Evolutionary conservation across 2,329 filamentous ascomycete genomes (phyloP), one percentile per base, ranked within the genome.

Genomic region (Sclerotinia borealis): DNA sequence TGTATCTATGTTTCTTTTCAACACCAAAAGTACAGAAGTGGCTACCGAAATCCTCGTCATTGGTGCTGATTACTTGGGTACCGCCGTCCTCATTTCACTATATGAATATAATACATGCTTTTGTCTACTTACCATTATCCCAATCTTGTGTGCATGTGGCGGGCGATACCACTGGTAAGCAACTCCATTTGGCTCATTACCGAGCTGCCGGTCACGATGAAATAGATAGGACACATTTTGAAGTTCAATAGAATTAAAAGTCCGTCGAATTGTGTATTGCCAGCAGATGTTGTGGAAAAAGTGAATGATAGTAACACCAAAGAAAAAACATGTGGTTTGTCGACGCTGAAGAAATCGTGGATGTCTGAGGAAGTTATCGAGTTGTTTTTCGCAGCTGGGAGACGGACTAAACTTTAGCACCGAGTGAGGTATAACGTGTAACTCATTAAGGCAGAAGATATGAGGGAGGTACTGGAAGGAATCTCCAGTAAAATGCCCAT

Each of bases 1-100:
- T 25, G 11, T 25, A 8, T 25, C n/a, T 13, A 11, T 22, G 6
- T 25, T 45, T 45, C 19, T 10, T 5, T 43, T 39, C 37, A 17
- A 17, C 13, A 2, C 13, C 15, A 39, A 39, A 2, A 43, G 10
- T 43, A 43, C 17, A 43, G 36, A 36, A 22, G 22, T 51, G 49
- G 36, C 29, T 7, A 51, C 66, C 19, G 58, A 60, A n/a, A 66
- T 88, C 63, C 83, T 89, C 56, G 77, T 90, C 58, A 76, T 90
- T 64, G 86, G 87, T 59, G 83, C 84, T n/a, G 87, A 86, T 64
- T 86, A 90, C 75, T 81, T 90, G 17, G 87, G 86, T 55, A 75
- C 77, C 5, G 78, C 82, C 19, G 77, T 89, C 63, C 75, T 89
- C 19, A 72, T 78, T 37, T 27, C 27, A 19, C 27, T 50, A 10